Evolutionary conservation across 176 grass and related monocot genomes (phyloP), one percentile per base, ranked within the genome.

Genomic region (Rhynchospora tenuis): DNA sequence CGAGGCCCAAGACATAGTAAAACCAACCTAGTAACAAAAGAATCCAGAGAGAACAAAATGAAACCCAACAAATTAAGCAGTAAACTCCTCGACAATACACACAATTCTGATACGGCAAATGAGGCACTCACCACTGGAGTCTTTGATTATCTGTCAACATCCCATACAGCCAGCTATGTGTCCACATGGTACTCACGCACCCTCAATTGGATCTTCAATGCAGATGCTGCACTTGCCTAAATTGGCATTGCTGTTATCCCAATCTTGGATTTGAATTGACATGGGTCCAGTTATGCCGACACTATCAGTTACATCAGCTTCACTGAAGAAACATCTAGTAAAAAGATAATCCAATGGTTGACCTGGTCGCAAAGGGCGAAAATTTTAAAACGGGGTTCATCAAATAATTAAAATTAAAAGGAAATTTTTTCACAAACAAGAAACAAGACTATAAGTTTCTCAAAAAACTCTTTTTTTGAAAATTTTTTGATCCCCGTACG

Each of bases 171-270:
- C 69, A 1, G 58, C 59, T 70, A 85, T 74, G 56, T 85, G 83
- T 75, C 83, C 83, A 6, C 83, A 85, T 12, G 83, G 83, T 45
- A 85, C 46, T 33, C 83, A 85, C 1, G 83, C 83, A 26, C 70
- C 54, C 19, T 85, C 69, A 29, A 74, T 56, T 24, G 51, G 29
- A 3, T 24, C 29, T 47, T 85, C 83, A 22, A 72, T 73, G 23
- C 83, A 85, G 31, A 85, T 76, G 42, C 67, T 68, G 71, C 83
- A 85, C 28, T 46, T n/a, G 43, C 83, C 68, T 42, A 63, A 75
- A 73, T 54, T 58, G 33, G n/a, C n/a, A 59, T 58, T 19, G 29
- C n/a, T 63, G 50, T 23, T 56, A 15, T 78, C 22, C 31, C 24
- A 15, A 59, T 55, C 67, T 84, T 75, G 50, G 2, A 44, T n/a